A percentile compares a stretch with the other conserved stretches of the same genome.
Evolutionary conservation across 768 basidiomycete species (phyloP).

Genomic region (Boletellus ananas): DNA sequence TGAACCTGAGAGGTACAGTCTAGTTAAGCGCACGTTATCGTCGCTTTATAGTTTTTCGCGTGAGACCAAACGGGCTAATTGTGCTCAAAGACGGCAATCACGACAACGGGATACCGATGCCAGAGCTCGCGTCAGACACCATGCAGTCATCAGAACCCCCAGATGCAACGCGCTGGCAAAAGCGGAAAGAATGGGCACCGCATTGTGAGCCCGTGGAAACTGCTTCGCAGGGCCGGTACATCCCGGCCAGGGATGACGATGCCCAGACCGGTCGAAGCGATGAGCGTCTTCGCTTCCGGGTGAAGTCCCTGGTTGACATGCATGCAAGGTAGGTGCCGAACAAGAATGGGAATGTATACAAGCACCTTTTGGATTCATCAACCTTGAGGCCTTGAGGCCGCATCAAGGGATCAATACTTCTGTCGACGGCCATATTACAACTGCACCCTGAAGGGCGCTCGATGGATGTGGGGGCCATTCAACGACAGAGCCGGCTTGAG

Average conservation of each 20-base stretch:
- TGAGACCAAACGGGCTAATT: not conserved
- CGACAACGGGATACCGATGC: conserved; percentile 3
- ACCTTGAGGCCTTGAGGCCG: conserved; percentile 4
- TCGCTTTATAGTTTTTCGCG: conserved; percentile 15
- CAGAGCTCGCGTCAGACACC: conserved; percentile 9
- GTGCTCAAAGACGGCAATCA: conserved; percentile 1
- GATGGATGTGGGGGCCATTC: no score
- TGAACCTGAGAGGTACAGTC: not conserved
- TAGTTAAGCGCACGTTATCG: not conserved
- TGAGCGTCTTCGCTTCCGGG: conserved; percentile 1
- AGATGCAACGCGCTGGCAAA: conserved; percentile 6
- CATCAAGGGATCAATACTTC: conserved; percentile 7
- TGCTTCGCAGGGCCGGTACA: not conserved
- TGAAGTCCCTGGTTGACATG: not conserved
- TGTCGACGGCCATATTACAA: not conserved
- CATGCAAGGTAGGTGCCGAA: not conserved
- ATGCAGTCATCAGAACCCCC: conserved; percentile 13
- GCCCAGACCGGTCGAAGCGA: not conserved
- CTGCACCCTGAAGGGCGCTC: conserved; percentile 1
- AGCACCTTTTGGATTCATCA: not conserved
- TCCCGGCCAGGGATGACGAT: not conserved
- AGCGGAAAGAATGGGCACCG: conserved; percentile 2
- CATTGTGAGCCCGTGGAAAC: conserved; percentile 2
- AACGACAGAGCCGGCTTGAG: no score
- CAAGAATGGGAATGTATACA: not conserved